Evolutionary conservation across 495 filamentous ascomycete genomes (phyloP).

Genomic region (Neohortaea acidophila): DNA sequence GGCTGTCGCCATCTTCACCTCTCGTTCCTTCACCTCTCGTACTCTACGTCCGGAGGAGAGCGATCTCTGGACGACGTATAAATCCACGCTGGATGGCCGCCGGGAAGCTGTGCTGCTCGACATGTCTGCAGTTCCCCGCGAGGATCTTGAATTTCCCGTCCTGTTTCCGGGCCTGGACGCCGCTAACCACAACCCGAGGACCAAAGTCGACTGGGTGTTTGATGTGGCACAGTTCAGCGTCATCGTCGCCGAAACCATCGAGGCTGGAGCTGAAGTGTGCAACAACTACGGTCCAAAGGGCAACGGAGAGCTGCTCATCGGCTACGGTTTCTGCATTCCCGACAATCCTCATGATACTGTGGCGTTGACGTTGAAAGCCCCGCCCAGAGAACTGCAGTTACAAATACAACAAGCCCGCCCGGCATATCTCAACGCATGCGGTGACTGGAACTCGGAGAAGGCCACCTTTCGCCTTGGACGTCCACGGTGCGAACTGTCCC

Average conservation of each 20-base stretch:
- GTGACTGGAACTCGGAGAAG: constrained; percentile 12
- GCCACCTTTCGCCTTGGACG: constrained; percentile 12
- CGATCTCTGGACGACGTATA: constrained; percentile 17
- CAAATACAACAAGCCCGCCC: constrained; percentile 6
- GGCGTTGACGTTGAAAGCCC: constrained; percentile 29
- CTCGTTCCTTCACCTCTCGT: constrained; percentile 37
- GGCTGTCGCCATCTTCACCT: constrained; percentile 48
- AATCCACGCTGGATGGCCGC: neutral
- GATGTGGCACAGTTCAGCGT: constrained; percentile 33
- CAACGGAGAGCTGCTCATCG: constrained; percentile 53
- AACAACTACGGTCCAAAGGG: constrained; percentile 58
- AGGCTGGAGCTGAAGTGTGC: constrained; percentile 38
- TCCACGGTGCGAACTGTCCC: neutral
- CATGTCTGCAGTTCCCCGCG: constrained; percentile 10
- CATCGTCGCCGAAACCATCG: constrained; percentile 32
- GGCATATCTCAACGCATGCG: constrained; percentile 7
- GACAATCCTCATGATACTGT: constrained; percentile 33
- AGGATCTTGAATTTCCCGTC: constrained; percentile 29
- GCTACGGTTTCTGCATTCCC: constrained; percentile 49
- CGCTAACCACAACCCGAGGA: constrained; percentile 42
- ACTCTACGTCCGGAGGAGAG: constrained; percentile 31
- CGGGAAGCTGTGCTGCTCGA: constrained; percentile 14
- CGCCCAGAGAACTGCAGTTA: constrained; percentile 12
- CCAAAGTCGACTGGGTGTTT: constrained; percentile 47
- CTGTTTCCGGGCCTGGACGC: constrained; percentile 49